Conservation (phyloP, 768 basidiomycete species). For the Neoboletus subvelutipes region DNA sequence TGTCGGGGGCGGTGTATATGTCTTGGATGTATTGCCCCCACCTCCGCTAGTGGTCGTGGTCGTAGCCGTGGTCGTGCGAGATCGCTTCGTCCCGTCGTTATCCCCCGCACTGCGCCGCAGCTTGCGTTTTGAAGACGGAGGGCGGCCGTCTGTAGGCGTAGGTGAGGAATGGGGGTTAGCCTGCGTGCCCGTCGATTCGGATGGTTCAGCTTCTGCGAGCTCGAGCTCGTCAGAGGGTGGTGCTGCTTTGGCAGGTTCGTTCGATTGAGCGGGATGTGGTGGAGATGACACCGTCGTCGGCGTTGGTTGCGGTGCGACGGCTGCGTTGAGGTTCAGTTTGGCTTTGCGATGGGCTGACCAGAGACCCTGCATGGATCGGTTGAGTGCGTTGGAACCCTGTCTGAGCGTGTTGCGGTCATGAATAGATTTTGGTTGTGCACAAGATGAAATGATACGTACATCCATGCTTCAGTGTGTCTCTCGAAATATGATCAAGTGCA, state of each 20-base stretch:
- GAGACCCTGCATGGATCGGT: slow-evolving; percentile 75
- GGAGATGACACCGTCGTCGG: neutral
- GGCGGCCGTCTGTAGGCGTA: slow-evolving; percentile 7
- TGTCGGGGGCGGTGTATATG: slow-evolving; percentile 67
- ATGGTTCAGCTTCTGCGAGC: slow-evolving; percentile 11
- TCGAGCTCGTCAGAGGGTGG: slow-evolving; percentile 20
- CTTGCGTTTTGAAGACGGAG: slow-evolving; percentile 58
- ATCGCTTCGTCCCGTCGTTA: slow-evolving; percentile 55
- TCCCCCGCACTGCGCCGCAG: slow-evolving; percentile 47
- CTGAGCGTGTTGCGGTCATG: slow-evolving; percentile 41
- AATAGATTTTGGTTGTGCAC: neutral
- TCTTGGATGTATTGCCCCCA: slow-evolving; percentile 24
- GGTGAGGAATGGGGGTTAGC: neutral
- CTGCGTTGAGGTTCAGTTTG: slow-evolving; percentile 66
- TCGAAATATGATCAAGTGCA: neutral
- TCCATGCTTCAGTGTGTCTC: slow-evolving; percentile 12
- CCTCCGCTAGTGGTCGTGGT: slow-evolving; percentile 14
- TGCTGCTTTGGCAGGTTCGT: slow-evolving; percentile 28
- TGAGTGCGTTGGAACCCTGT: slow-evolving; percentile 72
- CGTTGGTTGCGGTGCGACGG: neutral
- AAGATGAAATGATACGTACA: slow-evolving; percentile 6
- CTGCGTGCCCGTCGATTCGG: slow-evolving; percentile 1
- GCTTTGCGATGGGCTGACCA: slow-evolving; percentile 68
- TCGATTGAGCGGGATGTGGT: slow-evolving; percentile 3
- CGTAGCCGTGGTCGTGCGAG: slow-evolving; percentile 36